Evolutionary conservation across 2,329 filamentous ascomycete species (phyloP), one percentile per base, ranked within the genome.

Genomic region (Podosphaera fusca): DNA sequence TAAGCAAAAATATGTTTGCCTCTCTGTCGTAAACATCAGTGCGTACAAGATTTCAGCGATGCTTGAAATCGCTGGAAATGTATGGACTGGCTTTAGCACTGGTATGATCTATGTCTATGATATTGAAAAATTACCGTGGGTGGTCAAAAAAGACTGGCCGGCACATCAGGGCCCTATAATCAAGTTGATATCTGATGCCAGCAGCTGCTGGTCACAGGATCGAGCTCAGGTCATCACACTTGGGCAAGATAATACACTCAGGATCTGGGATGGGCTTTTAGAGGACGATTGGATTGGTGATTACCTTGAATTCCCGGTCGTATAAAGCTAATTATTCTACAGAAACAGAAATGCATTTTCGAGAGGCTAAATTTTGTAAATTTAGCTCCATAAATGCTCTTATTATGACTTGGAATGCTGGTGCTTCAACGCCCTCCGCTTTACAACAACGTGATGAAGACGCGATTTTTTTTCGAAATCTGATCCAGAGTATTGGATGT

Each of bases 91-190:
- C 2, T 96, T 89, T 71, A 95, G 90, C 68, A 95, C 86, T 0
- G 92, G 92, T 14, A 94, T 84, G 76, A 81, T 95, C 36, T 92
- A 87, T 64, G 85, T 96, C 6, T 98, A 95, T 69, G 89, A 98
- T 68, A 84, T 87, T 9, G 78, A 74, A 8, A 77, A 79, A 35
- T 80, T 78, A n/a, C 90, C 90, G 0, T 98, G 92, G 92, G 76
- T 77, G 29, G 80, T 94, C 33, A 82, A 86, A 70, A 98, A 98
- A 68, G 90, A 96, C 65, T 98, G 92, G 90, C 81, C 83, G 61
- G 90, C 87, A 2, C 92, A 96, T 66, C 82, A 87, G 5, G 84
- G 84, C 61, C 85, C 89, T 0, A 82, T 95, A 6, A 77, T 85
- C 52, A 83, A 81, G 58, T 78, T 98, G 58, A 70, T 85, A 10